Base-by-base conservation (phyloP, 192 early-diverging fungal genomes). In the Backusella liffmaniae region DNA sequence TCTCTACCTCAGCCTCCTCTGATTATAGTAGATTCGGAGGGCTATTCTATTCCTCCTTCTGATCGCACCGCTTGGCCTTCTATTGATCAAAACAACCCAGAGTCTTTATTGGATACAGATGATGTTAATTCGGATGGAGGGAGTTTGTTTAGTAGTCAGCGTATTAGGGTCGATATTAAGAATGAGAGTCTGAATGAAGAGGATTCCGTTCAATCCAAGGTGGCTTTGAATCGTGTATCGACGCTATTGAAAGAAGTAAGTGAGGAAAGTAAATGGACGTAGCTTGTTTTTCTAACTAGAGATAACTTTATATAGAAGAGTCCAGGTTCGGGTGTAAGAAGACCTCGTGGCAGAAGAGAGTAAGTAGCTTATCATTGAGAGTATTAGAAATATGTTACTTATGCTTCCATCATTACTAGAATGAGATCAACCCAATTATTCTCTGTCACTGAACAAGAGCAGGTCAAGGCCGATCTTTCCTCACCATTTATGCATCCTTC, bases 21-120 rank as follows among this genome's bases (percentile, higher is more conserved):
- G 35, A 76, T 77, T 44, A 34, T 79, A 4, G 80, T 89, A 0
- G 88, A 89, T 66, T 76, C 76, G 4, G 86, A 89, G 39, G 88
- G 88, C 9, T 89, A 81, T 70, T 79, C 86, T 7, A 86, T 89
- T 59, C 86, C 85, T 59, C 86, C 86, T 15, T 70, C 85, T 39
- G 85, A 87, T 73, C 75, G 82, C 39, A 72, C 80, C 35, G 81
- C 76, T 29, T 85, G 82, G 81, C 53, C 67, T 8, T 53, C 36
- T 13, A 75, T 76, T 42, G 72, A 76, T 2, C 41, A 74, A 18
- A 32, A 8, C 36, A 70, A 42, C 16, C 12, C 30, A 10, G 69
- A 46, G 10, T 29, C 69, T 30, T 46, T 70, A 18, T 26, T 67
- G 10, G 78, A 82, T 41, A 79, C 77, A 21, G 67, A 42, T 23